Base-by-base conservation (phyloP, 2,329 filamentous ascomycete genomes). In the Ophiocordyceps camponoti-floridani region DNA sequence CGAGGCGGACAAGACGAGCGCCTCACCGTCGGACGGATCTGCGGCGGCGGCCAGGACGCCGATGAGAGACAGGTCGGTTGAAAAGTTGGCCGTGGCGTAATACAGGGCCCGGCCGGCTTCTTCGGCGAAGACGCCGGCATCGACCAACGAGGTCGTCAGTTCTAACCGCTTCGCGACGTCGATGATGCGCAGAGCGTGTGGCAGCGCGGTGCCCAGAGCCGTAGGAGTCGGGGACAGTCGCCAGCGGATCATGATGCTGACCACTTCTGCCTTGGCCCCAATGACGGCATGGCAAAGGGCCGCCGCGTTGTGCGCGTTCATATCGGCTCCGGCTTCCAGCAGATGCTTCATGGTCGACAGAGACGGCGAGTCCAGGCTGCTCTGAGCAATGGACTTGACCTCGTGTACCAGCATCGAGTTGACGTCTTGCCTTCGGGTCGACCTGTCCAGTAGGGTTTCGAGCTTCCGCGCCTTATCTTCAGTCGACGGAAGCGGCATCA, bases 51-150 rank as follows among this genome's bases (percentile, higher is more conserved):
- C 62, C 6, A 77, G 55, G 0, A 65, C 53, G 1, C 61, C 61
- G 18, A 76, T 60, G 0, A 77, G 57, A 1, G 66, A 59, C 1
- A 69, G 53, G 44, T 77, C 73, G n/a, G 63, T 56, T 0, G 69
- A 60, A 45, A 69, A 66, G 1, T 62, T 60, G 8, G 56, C 58
- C 18, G 77, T 66, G 5, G 72, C 65, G 48, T 73, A 70, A 0
- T 66, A 61, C 27, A 77, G 54, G 0, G 73, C 73, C 23, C 67
- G 57, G 43, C 73, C 74, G 1, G 66, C 63, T 48, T 76, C 72
- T 1, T 50, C 54, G 0, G 64, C 56, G 0, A 66, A 63, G 2
- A 69, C 69, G 1, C 72, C 72, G 1, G 66, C 64, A 11, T 69
- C 60, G 1, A 76, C 55, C 2, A 77, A 59, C 49, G 61, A 65